Base-by-base conservation (phyloP, 768 basidiomycete species). In the Suillus spraguei region DNA sequence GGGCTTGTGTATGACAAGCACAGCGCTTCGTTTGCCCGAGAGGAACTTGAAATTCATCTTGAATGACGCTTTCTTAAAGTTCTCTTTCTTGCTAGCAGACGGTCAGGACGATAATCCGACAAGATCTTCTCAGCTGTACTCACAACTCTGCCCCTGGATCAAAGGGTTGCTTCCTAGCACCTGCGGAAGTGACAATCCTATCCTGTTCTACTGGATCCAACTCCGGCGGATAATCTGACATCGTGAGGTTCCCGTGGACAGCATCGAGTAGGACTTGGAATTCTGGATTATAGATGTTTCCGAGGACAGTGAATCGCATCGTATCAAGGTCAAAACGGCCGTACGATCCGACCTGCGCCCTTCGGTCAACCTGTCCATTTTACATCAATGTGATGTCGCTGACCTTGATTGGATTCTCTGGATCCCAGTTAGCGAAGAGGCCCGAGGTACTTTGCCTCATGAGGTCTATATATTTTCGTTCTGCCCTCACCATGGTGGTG, bases 381-480 rank as follows among this genome's bases (percentile, higher is more conserved):
- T 9, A 59, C 41, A 10, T 22, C 39, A 38, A 35, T 11, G 52
- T 32, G 52, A 53, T 35, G 13, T 33, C 32, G 65, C 69, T 59
- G 14, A 77, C 78, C 68, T 71, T 63, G 49, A 79, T 64, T 16
- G 70, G 70, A 44, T 68, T 68, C 49, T 74, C 74, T 0, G 78
- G 78, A 22, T 79, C 72, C 76, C 75, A 79, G 65, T 73, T 79
- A 50, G 67, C 75, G 74, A 74, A 79, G 63, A 74, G 78, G 5
- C 32, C 50, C 2, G 71, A 72, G 22, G 74, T 71, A 4, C 49
- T 62, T 0, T 62, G 49, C 1, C 36, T 69, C 50, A 79, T 74
- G 20, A 79, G 75, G 42, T 79, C 78, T 49, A 71, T 61, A 65
- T 72, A 79, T 58, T 79, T 78, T 59, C 78, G 52, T 20, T 53